Conservation (phyloP, 176 grass and related monocot species). For the Oryza meyeriana region DNA sequence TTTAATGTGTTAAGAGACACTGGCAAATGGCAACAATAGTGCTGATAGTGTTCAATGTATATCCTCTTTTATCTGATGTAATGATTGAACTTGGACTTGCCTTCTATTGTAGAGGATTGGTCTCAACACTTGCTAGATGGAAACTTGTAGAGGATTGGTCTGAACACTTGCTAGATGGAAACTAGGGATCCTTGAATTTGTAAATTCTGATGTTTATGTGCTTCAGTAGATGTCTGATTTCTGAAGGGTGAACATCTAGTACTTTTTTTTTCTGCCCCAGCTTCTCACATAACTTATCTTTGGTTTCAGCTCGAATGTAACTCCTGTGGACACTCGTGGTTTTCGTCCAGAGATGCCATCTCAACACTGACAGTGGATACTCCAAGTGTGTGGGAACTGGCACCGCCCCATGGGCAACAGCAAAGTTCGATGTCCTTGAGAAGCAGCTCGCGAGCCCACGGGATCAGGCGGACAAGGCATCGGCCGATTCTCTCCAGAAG, state of each 20-base stretch:
- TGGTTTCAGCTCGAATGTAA: slow-evolving; percentile 73
- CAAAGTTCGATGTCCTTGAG: slow-evolving; percentile 87
- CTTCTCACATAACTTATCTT: neutral
- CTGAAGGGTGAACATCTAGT: neutral
- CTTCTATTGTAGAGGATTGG: neutral
- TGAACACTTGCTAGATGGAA: neutral
- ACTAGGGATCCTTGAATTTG: neutral
- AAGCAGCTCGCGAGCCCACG: slow-evolving; percentile 70
- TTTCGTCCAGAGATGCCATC: slow-evolving; percentile 74
- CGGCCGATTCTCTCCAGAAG: slow-evolving; percentile 46
- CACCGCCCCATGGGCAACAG: slow-evolving; percentile 63
- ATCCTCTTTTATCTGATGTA: neutral
- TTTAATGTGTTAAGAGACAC: neutral
- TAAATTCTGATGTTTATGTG: neutral
- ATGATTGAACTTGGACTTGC: slow-evolving; percentile 4
- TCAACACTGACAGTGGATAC: slow-evolving; percentile 58
- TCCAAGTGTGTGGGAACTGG: slow-evolving; percentile 50
- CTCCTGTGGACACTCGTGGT: slow-evolving; percentile 78
- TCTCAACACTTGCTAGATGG: neutral
- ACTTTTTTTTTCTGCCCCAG: neutral
- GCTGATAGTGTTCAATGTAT: neutral
- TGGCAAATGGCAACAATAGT: neutral
- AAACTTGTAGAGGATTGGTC: neutral
- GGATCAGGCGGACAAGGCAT: slow-evolving; percentile 44
- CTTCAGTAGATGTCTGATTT: neutral